Conservation (phyloP, 169 alveolate species). For the Eimeria necatrix region DNA sequence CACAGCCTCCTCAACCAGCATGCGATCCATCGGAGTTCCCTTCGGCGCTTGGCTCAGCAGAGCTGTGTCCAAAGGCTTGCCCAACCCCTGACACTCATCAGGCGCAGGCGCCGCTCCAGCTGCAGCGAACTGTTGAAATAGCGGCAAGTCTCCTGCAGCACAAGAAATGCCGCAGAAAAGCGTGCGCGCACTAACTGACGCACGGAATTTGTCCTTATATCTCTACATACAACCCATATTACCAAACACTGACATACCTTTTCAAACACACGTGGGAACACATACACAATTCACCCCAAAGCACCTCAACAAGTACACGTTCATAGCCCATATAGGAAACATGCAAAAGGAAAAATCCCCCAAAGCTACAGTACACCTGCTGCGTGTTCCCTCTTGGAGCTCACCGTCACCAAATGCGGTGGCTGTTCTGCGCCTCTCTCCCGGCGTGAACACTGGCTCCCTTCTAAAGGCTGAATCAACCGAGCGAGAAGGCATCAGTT, state of each 20-base stretch:
- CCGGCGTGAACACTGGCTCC: constrained; percentile 43
- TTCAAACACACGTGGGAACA: not conserved
- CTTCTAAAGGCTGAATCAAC: not conserved
- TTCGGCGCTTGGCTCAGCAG: not conserved
- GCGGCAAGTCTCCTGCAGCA: constrained; percentile 13
- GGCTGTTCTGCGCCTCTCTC: constrained; percentile 41
- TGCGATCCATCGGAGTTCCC: not conserved
- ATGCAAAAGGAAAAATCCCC: too few relatives aligned
- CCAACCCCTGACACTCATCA: constrained; percentile 8
- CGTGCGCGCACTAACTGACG: too few relatives aligned
- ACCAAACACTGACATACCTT: not conserved
- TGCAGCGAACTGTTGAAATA: constrained; percentile 34
- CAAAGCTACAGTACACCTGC: not conserved
- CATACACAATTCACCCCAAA: not conserved
- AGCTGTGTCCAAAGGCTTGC: constrained; percentile 25
- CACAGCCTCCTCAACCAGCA: too few relatives aligned
- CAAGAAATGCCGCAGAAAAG: too few relatives aligned
- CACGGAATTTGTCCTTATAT: not conserved
- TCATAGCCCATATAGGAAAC: too few relatives aligned
- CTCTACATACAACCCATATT: not conserved
- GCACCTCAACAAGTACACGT: too few relatives aligned
- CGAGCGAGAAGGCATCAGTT: not conserved
- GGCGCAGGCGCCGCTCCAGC: constrained; percentile 45
- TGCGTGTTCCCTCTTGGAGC: not conserved
- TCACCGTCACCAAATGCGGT: constrained; percentile 52